Evolutionary conservation across 1,139 yeast genomes (phyloP).

Genomic region (Yamadazyma membranifaciens): DNA sequence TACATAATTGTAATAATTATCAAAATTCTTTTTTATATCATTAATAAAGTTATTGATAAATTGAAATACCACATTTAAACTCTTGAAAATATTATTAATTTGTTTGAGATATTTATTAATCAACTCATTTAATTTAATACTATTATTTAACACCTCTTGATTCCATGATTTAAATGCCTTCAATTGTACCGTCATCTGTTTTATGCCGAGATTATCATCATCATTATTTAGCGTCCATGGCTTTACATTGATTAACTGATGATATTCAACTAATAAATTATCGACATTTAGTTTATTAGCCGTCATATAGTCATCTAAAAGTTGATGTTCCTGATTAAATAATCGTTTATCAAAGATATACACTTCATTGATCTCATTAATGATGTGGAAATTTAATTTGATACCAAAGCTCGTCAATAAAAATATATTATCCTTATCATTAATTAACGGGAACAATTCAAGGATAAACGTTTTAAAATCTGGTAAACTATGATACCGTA

Average conservation of each 20-base stretch:
- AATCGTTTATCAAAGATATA: constrained; percentile 60
- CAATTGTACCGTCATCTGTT: constrained; percentile 22
- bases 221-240: background rate
- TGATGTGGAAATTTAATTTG: constrained; percentile 52
- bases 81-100: constrained; percentile 45
- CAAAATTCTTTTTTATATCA: constrained; percentile 53
- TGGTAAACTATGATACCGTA: constrained; percentile 40
- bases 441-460: constrained; percentile 34
- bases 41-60: constrained; percentile 53
- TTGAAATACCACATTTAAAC: constrained; percentile 56
- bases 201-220: constrained; percentile 11
- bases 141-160: constrained; percentile 21
- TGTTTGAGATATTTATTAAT: constrained; percentile 23
- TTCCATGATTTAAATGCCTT: constrained; percentile 30
- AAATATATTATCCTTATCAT: constrained; percentile 49
- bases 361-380: constrained; percentile 47
- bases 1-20: constrained; percentile 47
- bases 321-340: constrained; percentile 26
- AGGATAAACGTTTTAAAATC: constrained; percentile 41
- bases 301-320: constrained; percentile 14
- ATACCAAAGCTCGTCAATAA: constrained; percentile 67
- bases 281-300: constrained; percentile 14
- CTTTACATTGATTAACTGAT: constrained; percentile 7
- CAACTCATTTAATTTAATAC: constrained; percentile 19
- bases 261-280: constrained; percentile 10